phyloP scores from a whole-genome alignment of 805 yeast genomes.

The Myxozyma monticola region DNA sequence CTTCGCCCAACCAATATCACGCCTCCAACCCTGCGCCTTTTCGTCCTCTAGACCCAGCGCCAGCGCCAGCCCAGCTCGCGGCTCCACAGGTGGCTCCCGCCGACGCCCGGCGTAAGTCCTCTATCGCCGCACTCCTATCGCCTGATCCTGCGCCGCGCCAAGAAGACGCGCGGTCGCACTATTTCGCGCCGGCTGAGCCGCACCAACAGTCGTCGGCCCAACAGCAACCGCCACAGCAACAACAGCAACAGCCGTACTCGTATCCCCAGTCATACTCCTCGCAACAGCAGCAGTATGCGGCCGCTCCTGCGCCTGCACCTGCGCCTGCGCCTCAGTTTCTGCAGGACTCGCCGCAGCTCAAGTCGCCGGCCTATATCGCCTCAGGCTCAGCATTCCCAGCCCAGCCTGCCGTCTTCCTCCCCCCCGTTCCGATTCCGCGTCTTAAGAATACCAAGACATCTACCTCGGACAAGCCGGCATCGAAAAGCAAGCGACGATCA shows the following conservation, averaged over 20 bases:
- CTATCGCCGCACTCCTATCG: conserved; percentile 8
- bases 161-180: not conserved
- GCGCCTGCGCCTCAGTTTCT: not conserved
- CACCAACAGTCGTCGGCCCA: not conserved
- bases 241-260: too few species aligned
- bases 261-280: too few species aligned
- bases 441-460: too few species aligned
- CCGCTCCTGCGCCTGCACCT: conserved; percentile 2
- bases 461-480: too few species aligned
- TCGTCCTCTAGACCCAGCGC: not conserved
- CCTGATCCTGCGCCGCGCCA: not conserved
- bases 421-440: too few species aligned
- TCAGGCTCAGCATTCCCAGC: too few species aligned
- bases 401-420: too few species aligned
- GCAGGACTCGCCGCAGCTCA: too few species aligned
- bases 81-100: not conserved
- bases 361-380: not conserved
- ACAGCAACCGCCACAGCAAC: not conserved
- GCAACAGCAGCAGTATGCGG: conserved; percentile 2
- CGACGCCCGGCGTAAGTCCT: conserved; percentile 3
- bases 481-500: too few species aligned
- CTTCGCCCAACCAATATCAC: conserved; percentile 3
- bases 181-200: not conserved
- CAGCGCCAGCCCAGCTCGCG: not conserved
- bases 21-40: not conserved